Evolutionary conservation across 768 basidiomycete genomes (phyloP).

Genomic region (Austroboletus festivus): DNA sequence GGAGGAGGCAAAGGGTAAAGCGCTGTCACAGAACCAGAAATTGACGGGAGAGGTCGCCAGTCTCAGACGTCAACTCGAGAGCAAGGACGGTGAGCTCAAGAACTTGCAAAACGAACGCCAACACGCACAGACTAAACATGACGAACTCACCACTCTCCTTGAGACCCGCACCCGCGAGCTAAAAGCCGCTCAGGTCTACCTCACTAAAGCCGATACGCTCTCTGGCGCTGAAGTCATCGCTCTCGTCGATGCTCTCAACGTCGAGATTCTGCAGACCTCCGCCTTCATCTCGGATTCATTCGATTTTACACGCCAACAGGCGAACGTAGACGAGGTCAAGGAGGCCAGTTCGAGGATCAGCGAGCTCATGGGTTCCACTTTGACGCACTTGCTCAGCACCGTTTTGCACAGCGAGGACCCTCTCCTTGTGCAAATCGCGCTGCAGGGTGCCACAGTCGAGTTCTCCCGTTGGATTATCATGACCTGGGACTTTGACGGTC

Average conservation of each 20-base stretch:
- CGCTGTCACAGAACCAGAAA: conserved; percentile 11
- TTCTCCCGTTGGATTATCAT: conserved; percentile 34
- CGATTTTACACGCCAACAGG: conserved; percentile 27
- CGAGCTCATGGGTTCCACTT: conserved; percentile 31
- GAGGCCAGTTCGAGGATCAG: conserved; percentile 27
- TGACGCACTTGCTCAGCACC: conserved; percentile 24
- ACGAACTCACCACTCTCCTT: conserved; percentile 31
- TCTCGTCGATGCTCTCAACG: conserved; percentile 40
- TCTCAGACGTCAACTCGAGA: conserved; percentile 22
- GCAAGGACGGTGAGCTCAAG: conserved; percentile 24
- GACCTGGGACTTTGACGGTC: conserved; percentile 34
- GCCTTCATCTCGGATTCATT: conserved; percentile 44
- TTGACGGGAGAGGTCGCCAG: conserved; percentile 12
- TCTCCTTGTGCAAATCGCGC: conserved; percentile 40
- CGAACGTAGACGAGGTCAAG: conserved; percentile 22
- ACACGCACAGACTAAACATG: conserved; percentile 21
- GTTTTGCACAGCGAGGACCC: conserved; percentile 30
- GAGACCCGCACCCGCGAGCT: conserved; percentile 38
- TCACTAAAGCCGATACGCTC: conserved; percentile 42
- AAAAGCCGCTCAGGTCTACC: conserved; percentile 40
- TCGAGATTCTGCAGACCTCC: conserved; percentile 45
- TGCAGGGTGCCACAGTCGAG: conserved; percentile 33
- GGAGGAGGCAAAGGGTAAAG: conserved; percentile 19
- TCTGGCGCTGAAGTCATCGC: conserved; percentile 44
- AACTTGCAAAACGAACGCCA: conserved; percentile 28